Base-by-base conservation (phyloP, 305 asterid genomes). In the Rubia tinctorum region DNA sequence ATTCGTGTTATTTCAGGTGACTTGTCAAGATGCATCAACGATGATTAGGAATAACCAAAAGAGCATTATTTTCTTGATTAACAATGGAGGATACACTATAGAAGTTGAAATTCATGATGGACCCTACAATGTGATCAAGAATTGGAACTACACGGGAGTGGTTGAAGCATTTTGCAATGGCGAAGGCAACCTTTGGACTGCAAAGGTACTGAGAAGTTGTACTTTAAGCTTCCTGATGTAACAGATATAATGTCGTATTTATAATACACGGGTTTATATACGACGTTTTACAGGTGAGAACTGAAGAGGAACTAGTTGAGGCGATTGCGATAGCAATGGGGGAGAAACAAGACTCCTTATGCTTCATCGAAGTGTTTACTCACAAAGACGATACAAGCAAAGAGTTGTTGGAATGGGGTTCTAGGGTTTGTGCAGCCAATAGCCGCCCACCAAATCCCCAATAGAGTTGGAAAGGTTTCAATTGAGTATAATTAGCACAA, bases 391-490 rank as follows among this genome's bases (percentile, higher is more conserved):
- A 83, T 66, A 83, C 86, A 7, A 80, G 87, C 76, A 80, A 80
- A 80, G 87, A 80, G 78, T 76, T 83, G 44, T 81, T 83, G 44
- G 87, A 80, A 75, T 80, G 87, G 84, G 84, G 87, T 27, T 83
- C 87, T 34, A 75, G 87, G 61, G 87, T 80, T 37, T 67, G 72
- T 8, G 76, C 84, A 8, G 84, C 84, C 59, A 80, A 83, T 58
- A 62, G 87, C 71, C 82, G 84, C 67, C 75, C 83, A 13, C 87
- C 84, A 56, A 78, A 80, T 60, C 83, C 84, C 66, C 84, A 83
- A 9, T 10, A 44, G 27, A 49, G 44, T 51, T 9, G 11, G 10
- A 25, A 15, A 47, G 23, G 4, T 14, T 34, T 64, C 49, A 5
- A 30, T 37, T 37, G 40, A 37, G 40, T 3, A 37, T 37, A 37